A percentile compares a stretch with the other conserved stretches of the same genome.
phyloP scores from a whole-genome alignment of 345 rosid genomes.

The Lepidium didymum region DNA sequence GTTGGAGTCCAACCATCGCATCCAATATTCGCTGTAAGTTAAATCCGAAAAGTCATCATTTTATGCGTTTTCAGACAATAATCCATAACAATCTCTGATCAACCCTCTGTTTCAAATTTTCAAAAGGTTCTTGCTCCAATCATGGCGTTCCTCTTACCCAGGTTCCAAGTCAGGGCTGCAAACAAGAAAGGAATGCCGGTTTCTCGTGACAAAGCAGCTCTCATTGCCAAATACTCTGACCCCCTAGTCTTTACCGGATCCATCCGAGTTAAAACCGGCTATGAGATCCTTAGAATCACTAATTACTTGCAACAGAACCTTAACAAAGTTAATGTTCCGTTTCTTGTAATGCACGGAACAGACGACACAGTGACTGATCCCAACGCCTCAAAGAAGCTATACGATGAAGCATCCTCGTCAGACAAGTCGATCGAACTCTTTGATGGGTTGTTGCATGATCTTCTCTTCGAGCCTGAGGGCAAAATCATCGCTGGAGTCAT shows the following conservation, averaged over 20 bases:
- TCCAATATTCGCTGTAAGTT: constrained; percentile 63
- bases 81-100: constrained; percentile 2
- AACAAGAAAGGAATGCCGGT: constrained; percentile 83
- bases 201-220: constrained; percentile 82
- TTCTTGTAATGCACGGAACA: constrained; percentile 84
- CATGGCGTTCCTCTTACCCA: constrained; percentile 59
- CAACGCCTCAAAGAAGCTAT: constrained; percentile 51
- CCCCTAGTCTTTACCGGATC: constrained; percentile 88
- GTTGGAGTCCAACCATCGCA: constrained; percentile 93
- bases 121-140: constrained; percentile 73
- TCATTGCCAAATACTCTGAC: constrained; percentile 76
- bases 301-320: constrained; percentile 60
- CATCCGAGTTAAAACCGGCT: constrained; percentile 76
- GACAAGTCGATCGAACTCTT: constrained; percentile 66
- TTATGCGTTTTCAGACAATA: neutral
- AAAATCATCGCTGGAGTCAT: constrained; percentile 59
- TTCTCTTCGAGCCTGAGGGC: constrained; percentile 80
- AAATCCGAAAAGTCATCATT: neutral
- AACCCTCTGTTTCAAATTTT: neutral
- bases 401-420: constrained; percentile 60
- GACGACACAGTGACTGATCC: constrained; percentile 85
- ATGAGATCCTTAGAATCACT: constrained; percentile 77
- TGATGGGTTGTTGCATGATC: constrained; percentile 78
- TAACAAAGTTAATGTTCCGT: constrained; percentile 55
- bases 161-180: constrained; percentile 66